Base-by-base conservation (phyloP, 2,329 filamentous ascomycete species). In the Colletotrichum salicis region DNA sequence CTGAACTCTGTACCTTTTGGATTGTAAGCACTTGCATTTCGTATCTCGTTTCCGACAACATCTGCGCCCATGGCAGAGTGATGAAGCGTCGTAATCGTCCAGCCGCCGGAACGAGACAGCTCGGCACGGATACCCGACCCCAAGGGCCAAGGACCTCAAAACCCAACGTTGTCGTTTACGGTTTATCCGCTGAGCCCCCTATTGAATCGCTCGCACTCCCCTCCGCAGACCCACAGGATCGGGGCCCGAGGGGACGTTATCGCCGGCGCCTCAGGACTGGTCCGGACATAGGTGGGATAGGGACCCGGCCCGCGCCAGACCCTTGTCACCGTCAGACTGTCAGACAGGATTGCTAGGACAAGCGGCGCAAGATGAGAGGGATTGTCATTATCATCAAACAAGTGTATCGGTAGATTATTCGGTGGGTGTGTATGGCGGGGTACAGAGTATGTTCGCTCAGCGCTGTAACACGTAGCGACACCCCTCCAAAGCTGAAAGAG, bases 231-330 rank as follows among this genome's bases (percentile, higher is more conserved):
- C 13, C 37, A 48, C 7, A 35, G 19, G 29, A 62, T 19, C 41
- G 41, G 58, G 41, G 27, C 59, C 27, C 6, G 15, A 62, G 29
- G 15, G n/a, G 13, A 54, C 19, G 41, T 45, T 62, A 62, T 51
- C 59, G 29, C 59, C 59, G 59, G n/a, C 19, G 27, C 12, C 48
- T 48, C 41, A 48, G 8, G 59, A 22, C 19, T 24, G 29, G n/a
- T 7, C 59, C 59, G 59, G 59, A 62, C 29, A 62, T 52, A 52
- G 29, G 41, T 31, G 51, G 41, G 19, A 27, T 12, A 60, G 58
- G 35, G 22, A 24, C 27, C 22, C 57, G 33, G 35, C 13, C 22
- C 35, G 24, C 19, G 24, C 19, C 27, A n/a, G 7, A 24, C 13
- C 37, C 37, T 41, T 15, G 37, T 41, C 24, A 29, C 12, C 12